Base-by-base conservation (phyloP, 352 stramenopile genomes). In the Phytophthora cactorum region DNA sequence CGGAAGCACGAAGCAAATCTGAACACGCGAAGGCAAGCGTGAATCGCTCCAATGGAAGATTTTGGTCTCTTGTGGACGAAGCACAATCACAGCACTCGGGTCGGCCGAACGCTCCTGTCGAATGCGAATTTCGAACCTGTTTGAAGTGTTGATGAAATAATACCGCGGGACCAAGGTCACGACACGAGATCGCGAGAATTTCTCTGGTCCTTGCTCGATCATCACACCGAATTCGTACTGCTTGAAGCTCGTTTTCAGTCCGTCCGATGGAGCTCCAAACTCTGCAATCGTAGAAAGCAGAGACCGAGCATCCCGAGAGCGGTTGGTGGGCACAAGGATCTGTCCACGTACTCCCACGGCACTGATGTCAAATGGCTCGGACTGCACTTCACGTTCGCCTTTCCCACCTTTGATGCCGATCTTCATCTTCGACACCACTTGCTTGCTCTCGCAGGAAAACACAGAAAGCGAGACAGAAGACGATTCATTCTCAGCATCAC, bases 211-310 rank as follows among this genome's bases (percentile, higher is more conserved):
- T 75, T 93, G 86, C 50, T 95, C 88, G 22, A 95, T 90, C 75
- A 91, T 91, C 9, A 95, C 83, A n/a, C 88, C 88, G 51, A 95
- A 88, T 39, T 93, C 88, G 54, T 84, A 93, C 70, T 94, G 82
- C 60, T 90, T 89, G 44, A 86, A 80, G n/a, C 68, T 74, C 15
- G 72, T 68, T 25, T 63, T 56, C 8, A 75, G 51, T 22, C 60
- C 68, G 52, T 76, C 62, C 7, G 66, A 68, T 38, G 55, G 46
- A 17, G 61, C 52, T 14, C 66, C 61, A 25, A 78, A 77, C 47
- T 86, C 74, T 43, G 82, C 51, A n/a, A 87, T 78, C 3, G 81
- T 82, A n/a, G 77, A 82, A 27, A 87, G 63, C 15, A 90, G 53
- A 6, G 68, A 88, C 6, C 76, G 56, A 27, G 75, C 74, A 53